Base-by-base conservation (phyloP, 371 early-diverging fungal genomes). In the Batkoa obscura region DNA sequence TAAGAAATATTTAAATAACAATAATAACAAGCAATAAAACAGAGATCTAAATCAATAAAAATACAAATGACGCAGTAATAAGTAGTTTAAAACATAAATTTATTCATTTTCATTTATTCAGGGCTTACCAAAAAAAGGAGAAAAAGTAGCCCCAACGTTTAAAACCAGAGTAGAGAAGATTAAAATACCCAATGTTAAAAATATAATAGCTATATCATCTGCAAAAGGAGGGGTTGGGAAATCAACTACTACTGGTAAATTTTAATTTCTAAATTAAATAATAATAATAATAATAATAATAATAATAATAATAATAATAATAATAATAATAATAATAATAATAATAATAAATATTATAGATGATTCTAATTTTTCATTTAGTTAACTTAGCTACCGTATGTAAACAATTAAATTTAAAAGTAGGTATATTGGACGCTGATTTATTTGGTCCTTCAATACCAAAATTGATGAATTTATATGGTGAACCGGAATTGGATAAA, bases 151-250 rank as follows among this genome's bases (percentile, higher is more conserved):
- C 13, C 6, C 6, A 41, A 41, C 6, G 13, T 41, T 41, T n/a
- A 6, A 9, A 41, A n/a, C 9, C 41, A 6, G 41, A 6, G 13
- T 9, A 41, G 41, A 71, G 39, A 79, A 78, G 62, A 64, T 68
- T 62, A 68, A 73, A 3, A 80, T 87, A 60, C 68, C 66, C 17
- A 78, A 78, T 32, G 83, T 84, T 8, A 78, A 79, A 59, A 68
- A 78, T 17, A 74, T 84, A 4, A 71, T 89, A 43, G 84, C 83
- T n/a, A 84, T 89, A 0, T 81, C 85, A 13, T 88, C 88, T 5
- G 90, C 87, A 10, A 90, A 90, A 61, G 90, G 90, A 6, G 90
- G 90, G 33, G 90, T 89, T 4, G 92, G 92, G 12, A 91, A 91
- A 62, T 85, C 86, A 0, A 89, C 90, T 0, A 80, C 84, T 15